Evolutionary conservation across 306 rosid species (phyloP).

Genomic region (Pyrus pyrifolia): DNA sequence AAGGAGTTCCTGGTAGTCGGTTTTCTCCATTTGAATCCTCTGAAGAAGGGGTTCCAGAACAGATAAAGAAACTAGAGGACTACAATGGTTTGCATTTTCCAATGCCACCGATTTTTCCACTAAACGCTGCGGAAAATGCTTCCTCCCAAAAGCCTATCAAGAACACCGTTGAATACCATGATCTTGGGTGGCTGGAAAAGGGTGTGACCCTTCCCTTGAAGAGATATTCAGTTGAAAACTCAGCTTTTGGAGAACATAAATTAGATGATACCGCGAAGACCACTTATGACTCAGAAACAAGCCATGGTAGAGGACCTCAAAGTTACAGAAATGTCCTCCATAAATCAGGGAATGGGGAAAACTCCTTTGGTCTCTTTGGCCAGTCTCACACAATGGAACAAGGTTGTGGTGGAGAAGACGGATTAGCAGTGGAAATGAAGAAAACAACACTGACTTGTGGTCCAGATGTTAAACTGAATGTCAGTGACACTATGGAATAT

Average conservation of each 20-base stretch:
- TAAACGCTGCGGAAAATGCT: slow-evolving; percentile 25
- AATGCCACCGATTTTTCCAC: slow-evolving; percentile 24
- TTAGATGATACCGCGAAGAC: slow-evolving; percentile 28
- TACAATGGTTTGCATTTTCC: slow-evolving; percentile 26
- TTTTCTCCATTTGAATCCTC: slow-evolving; percentile 43
- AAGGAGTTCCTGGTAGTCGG: slow-evolving; percentile 51
- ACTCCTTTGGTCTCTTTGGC: slow-evolving; percentile 27
- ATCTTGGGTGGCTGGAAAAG: slow-evolving; percentile 30
- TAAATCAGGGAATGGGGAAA: slow-evolving; percentile 27
- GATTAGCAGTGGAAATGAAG: slow-evolving; percentile 22
- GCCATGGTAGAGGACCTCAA: slow-evolving; percentile 26
- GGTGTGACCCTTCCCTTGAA: slow-evolving; percentile 25
- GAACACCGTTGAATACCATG: slow-evolving; percentile 19
- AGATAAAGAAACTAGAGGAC: slow-evolving; percentile 28
- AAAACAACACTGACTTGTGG: slow-evolving; percentile 17
- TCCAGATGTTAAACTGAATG: slow-evolving; percentile 22
- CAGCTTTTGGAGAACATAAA: slow-evolving; percentile 29
- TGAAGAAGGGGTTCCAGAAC: slow-evolving; percentile 21
- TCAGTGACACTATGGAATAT: slow-evolving; percentile 15
- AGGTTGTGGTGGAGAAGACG: slow-evolving; percentile 24
- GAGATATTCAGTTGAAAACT: slow-evolving; percentile 27
- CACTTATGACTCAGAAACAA: slow-evolving; percentile 23
- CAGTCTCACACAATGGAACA: slow-evolving; percentile 28
- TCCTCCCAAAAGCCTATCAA: slow-evolving; percentile 31
- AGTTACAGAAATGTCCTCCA: slow-evolving; percentile 14